Conservation (phyloP, 352 stramenopile species). For the Globisporangium acanthophoron region DNA sequence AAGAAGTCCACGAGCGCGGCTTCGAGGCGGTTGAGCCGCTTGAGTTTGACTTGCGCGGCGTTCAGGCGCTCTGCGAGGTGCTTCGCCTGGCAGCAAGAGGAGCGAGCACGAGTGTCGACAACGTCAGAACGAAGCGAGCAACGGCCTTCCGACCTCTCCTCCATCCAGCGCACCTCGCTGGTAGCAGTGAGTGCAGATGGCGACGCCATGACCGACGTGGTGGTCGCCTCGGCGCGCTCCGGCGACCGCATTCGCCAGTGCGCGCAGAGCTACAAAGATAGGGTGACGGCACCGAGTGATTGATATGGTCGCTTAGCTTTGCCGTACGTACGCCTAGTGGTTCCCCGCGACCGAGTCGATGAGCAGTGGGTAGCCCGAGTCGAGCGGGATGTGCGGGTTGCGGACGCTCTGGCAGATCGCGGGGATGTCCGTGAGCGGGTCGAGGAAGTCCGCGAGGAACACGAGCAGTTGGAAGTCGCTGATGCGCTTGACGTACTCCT, state of each 20-base stretch:
- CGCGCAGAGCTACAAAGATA: background rate
- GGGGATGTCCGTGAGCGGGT: conserved; percentile 88
- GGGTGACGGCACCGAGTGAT: background rate
- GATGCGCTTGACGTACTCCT: conserved; percentile 87
- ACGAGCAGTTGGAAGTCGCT: conserved; percentile 96
- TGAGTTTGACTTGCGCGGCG: conserved; percentile 57
- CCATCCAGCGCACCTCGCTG: background rate
- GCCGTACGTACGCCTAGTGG: conserved; percentile 21
- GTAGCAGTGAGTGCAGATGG: background rate
- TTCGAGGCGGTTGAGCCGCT: conserved; percentile 55
- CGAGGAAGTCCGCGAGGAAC: conserved; percentile 93
- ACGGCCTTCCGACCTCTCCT: no score
- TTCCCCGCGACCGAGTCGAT: conserved; percentile 92
- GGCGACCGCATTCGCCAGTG: background rate
- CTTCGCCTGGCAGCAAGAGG: conserved; percentile 25
- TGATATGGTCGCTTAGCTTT: background rate
- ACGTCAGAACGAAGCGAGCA: background rate
- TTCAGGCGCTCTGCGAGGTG: conserved; percentile 62
- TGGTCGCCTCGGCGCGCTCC: background rate
- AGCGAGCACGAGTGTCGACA: background rate
- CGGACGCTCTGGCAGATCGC: conserved; percentile 91
- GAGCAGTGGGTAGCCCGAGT: conserved; percentile 94
- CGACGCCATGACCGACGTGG: background rate
- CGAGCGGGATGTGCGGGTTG: conserved; percentile 84
- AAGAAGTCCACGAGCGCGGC: conserved; percentile 66